Evolutionary conservation across 495 filamentous ascomycete species (phyloP).

Genomic region (Hyaloscypha bicolor): DNA sequence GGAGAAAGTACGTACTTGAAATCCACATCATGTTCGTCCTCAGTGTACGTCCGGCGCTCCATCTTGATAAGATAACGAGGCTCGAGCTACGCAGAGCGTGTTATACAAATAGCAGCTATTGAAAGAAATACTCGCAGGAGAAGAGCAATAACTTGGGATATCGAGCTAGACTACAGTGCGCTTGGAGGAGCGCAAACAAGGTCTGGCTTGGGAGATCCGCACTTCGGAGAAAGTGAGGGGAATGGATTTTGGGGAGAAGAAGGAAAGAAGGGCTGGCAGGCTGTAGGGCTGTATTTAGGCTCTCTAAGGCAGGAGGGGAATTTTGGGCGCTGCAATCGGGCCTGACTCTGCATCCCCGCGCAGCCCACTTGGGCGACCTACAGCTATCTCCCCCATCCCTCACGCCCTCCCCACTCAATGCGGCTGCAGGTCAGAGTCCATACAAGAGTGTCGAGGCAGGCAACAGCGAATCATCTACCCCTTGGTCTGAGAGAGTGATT

Average conservation of each 20-base stretch:
- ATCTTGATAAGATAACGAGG: neutral
- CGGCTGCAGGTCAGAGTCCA: neutral
- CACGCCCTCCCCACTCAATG: neutral
- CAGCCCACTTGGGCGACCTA: conserved; percentile 8
- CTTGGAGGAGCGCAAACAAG: no score
- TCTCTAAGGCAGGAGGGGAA: neutral
- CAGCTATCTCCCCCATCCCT: conserved; percentile 6
- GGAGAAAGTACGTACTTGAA: conserved; percentile 17
- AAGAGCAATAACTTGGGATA: neutral
- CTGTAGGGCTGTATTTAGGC: conserved; percentile 4
- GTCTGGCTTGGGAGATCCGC: neutral
- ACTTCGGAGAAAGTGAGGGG: neutral
- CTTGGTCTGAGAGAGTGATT: neutral
- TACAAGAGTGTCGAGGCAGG: neutral
- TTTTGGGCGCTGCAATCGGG: conserved; percentile 1
- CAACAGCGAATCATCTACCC: neutral
- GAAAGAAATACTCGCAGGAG: neutral
- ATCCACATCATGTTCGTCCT: conserved; percentile 24
- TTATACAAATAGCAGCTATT: neutral
- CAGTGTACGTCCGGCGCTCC: conserved; percentile 2
- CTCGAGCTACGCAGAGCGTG: neutral
- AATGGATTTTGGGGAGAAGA: neutral
- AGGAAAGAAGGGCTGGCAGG: neutral
- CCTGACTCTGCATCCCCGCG: conserved; percentile 8
- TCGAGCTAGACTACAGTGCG: neutral